These are phyloP conservation scores for Pilobolus umbonatus DNA, from an alignment of 192 early-diverging fungal species.

Conservation along the genomic window DNA sequence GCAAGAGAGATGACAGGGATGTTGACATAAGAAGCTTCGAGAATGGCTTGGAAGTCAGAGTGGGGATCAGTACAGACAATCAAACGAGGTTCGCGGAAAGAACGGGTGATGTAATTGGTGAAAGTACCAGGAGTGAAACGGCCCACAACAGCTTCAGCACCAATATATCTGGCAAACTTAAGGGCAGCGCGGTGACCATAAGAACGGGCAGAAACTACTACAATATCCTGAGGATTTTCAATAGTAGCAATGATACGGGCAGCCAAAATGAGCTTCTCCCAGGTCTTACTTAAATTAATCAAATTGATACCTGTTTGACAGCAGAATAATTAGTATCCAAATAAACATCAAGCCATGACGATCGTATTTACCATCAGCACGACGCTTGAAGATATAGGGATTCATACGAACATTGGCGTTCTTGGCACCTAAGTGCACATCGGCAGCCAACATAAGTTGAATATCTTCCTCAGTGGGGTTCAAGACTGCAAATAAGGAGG, in stretches of 20 bases:
- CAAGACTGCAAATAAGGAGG: constrained; percentile 33
- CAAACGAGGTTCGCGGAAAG: constrained; percentile 98
- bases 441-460: constrained; percentile 89
- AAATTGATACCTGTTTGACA: constrained; percentile 74
- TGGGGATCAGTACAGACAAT: constrained; percentile 96
- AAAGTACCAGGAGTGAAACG: constrained; percentile 99
- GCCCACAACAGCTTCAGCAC: constrained; percentile 96
- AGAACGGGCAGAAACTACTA: constrained; percentile 91
- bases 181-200: constrained; percentile 97
- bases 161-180: constrained; percentile 97
- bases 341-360: background rate
- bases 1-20: constrained; percentile 98
- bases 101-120: constrained; percentile 99
- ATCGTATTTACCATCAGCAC: constrained; percentile 69
- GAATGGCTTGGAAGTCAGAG: constrained; percentile 97
- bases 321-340: background rate
- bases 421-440: constrained; percentile 96
- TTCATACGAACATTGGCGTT: constrained; percentile 92
- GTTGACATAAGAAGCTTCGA: constrained; percentile 99
- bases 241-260: constrained; percentile 97
- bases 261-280: constrained; percentile 97
- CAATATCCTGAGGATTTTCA: constrained; percentile 96
- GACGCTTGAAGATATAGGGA: constrained; percentile 93
- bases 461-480: constrained; percentile 87
- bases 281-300: constrained; percentile 99